Base-by-base conservation (phyloP, 257 asterid species). In the Linderniella brevidens region DNA sequence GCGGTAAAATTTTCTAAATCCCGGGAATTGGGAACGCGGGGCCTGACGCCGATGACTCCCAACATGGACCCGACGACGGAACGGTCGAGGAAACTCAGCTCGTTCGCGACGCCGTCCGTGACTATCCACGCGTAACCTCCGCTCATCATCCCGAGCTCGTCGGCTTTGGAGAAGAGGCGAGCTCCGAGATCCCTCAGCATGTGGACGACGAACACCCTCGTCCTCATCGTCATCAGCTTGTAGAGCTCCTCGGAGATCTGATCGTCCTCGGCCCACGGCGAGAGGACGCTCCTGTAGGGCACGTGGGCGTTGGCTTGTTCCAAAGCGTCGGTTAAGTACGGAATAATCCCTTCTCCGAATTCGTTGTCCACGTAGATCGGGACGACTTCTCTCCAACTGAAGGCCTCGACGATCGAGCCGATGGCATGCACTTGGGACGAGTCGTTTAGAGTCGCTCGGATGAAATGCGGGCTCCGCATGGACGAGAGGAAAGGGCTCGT, bases 41-140 rank as follows among this genome's bases (percentile, higher is more conserved):
- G 70, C 38, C 37, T 62, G 19, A 79, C 65, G 0, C 92, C 86
- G 8, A 75, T 52, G 7, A 79, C 79, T 32, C 86, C 86, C 40
- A 55, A 55, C 86, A 79, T 76, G 1, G 82, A 55, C 37, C 61
- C 70, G 17, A 66, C 19, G 7, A 57, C 61, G 0, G 57, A 41
- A 44, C 47, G 46, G 45, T 65, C 67, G 1, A 68, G 5, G 1
- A 54, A 57, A 32, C 14, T 41, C 40, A 76, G 25, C 19, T n/a
- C 64, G 18, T 60, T 25, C 1, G 67, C n/a, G 46, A 79, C 50
- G 1, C 75, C 67, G 63, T 68, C 79, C 1, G 77, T 72, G 9
- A 58, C 17, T n/a, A 75, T 70, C 85, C 82, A 75, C 0, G 19
- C 79, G 57, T 61, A 75, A 1, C 20, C 85, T 42, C 57, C 51